These are phyloP conservation scores for Aspergillus novoparasiticus DNA, from an alignment of 2,329 filamentous ascomycete genomes.

Conservation along the genomic window DNA sequence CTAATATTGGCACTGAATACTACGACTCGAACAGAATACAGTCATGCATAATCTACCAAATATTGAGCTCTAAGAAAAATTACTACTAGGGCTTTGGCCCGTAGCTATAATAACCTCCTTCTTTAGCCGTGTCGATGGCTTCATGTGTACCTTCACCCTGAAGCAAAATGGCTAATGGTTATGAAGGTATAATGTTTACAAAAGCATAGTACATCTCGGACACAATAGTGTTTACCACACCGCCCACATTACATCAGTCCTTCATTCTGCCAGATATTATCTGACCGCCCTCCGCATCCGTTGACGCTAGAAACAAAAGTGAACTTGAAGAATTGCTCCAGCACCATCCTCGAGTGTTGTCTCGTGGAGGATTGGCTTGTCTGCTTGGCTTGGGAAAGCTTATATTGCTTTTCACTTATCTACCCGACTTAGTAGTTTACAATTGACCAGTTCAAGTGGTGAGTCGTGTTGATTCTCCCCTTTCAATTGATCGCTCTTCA, in stretches of 20 bases:
- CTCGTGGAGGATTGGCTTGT: constrained; percentile 1
- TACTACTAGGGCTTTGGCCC: neutral
- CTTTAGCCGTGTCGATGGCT: neutral
- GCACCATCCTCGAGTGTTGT: neutral
- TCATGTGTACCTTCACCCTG: neutral
- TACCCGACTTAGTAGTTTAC: neutral
- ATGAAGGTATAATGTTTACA: neutral
- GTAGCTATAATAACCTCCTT: neutral
- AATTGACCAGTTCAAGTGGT: neutral
- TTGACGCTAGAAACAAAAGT: constrained; percentile 12
- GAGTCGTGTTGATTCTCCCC: neutral
- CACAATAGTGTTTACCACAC: neutral
- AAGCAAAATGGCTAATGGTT: neutral
- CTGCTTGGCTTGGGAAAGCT: neutral
- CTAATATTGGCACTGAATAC: constrained; percentile 1
- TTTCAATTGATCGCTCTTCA: neutral
- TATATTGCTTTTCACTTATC: neutral
- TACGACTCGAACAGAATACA: neutral
- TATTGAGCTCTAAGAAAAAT: neutral
- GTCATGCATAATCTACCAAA: neutral
- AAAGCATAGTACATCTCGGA: neutral
- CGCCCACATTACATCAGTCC: neutral
- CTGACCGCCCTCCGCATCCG: constrained; percentile 15
- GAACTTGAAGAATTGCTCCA: neutral
- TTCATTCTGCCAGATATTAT: constrained; percentile 5